Conservation (phyloP, 2,329 filamentous ascomycete genomes). For the Ceratocystis cubensis region DNA sequence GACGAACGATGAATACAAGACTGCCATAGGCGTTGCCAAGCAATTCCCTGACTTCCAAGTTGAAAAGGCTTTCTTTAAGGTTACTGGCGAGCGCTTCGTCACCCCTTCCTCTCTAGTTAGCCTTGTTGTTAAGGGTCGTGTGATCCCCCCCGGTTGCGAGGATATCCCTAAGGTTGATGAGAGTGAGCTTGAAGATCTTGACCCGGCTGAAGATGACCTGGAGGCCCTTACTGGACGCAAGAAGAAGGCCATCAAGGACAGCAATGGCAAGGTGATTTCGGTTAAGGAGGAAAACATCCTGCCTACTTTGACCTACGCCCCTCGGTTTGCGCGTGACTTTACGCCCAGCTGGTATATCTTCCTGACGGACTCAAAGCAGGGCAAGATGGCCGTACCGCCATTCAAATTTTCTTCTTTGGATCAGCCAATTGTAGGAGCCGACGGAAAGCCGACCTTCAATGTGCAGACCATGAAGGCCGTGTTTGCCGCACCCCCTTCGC, state of each 20-base stretch:
- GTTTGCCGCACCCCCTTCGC: conserved; percentile 85
- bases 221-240: conserved; percentile 71
- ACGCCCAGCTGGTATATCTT: conserved; percentile 90
- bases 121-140: conserved; percentile 86
- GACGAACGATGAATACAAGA: conserved; percentile 61
- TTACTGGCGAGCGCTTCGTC: conserved; percentile 83
- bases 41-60: conserved; percentile 76
- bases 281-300: conserved; percentile 54
- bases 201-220: conserved; percentile 84
- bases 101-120: conserved; percentile 87
- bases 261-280: conserved; percentile 42
- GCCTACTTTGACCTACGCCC: conserved; percentile 78
- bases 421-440: conserved; percentile 67
- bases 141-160: conserved; percentile 73
- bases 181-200: conserved; percentile 74
- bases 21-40: conserved; percentile 62
- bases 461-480: conserved; percentile 96
- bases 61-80: conserved; percentile 96
- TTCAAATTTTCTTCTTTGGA: conserved; percentile 93
- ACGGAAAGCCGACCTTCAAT: conserved; percentile 79
- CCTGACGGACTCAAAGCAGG: conserved; percentile 84
- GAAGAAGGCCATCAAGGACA: conserved; percentile 52
- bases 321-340: conserved; percentile 80
- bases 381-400: conserved; percentile 90
- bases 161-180: conserved; percentile 63